A percentile compares a stretch with the other conserved stretches of the same genome.
phyloP scores from a whole-genome alignment of 345 rosid genomes.

The Linum tenue region DNA sequence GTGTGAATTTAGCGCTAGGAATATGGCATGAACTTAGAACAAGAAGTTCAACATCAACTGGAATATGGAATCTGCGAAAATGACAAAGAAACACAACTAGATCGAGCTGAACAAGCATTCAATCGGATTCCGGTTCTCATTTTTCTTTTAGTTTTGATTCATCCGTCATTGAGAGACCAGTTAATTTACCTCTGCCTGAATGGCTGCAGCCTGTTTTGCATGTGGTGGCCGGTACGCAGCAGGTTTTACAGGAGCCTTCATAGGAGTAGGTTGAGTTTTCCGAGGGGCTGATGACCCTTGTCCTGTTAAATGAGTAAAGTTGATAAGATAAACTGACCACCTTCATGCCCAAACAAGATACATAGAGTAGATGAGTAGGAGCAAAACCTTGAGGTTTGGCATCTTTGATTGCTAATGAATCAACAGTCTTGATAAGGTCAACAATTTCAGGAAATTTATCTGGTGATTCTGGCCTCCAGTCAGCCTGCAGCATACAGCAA shows the following conservation, averaged over 20 bases:
- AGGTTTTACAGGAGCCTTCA: conserved; percentile 51
- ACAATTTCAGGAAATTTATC: conserved; percentile 63
- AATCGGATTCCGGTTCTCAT: too few species aligned
- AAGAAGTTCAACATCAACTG: too few species aligned
- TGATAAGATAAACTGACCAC: conserved; percentile 6
- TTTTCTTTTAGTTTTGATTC: too few species aligned
- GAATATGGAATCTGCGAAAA: too few species aligned
- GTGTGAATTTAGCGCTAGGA: too few species aligned
- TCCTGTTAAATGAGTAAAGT: conserved; percentile 28
- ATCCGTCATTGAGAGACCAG: background rate
- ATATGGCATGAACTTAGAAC: too few species aligned
- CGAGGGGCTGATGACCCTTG: conserved; percentile 52
- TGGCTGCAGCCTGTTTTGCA: conserved; percentile 66
- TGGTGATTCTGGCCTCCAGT: conserved; percentile 82
- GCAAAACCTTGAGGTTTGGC: conserved; percentile 52
- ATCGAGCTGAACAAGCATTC: background rate
- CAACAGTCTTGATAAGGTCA: conserved; percentile 55
- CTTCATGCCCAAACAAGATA: conserved; percentile 2
- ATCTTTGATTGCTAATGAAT: conserved; percentile 52
- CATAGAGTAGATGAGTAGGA: conserved; percentile 4
- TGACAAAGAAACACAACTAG: background rate
- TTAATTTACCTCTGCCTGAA: conserved; percentile 72
- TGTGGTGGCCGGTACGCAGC: conserved; percentile 91
- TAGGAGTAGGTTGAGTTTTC: conserved; percentile 24
- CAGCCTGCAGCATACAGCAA: conserved; percentile 39